Evolutionary conservation across 2,329 filamentous ascomycete genomes (phyloP), one percentile per base, ranked within the genome.

Genomic region (Botrytis byssoidea): DNA sequence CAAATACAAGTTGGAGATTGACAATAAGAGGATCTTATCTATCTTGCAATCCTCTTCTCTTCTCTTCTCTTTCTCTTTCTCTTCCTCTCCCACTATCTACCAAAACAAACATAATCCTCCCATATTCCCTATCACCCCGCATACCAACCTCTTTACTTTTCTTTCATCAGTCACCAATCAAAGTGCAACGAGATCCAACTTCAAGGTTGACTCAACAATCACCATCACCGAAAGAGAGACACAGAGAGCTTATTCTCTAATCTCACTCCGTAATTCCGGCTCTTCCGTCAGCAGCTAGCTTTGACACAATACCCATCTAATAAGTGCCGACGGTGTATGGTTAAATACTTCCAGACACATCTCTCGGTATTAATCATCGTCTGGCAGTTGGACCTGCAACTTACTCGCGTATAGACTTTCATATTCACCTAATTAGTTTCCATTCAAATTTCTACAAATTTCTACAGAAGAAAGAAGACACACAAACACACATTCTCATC

Each of bases 81-180:
- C n/a, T 3, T 35, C 35, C 18, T 51, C 40, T 37, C 14, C 22
- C 35, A n/a, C 22, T 16, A 40, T 42, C 29, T 42, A 35, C 63
- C 25, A 44, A 64, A 64, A 44, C 61, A 64, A 66, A 18, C 32
- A 55, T 8, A 48, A 40, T 40, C 35, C 46, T 40, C 51, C 65
- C 64, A 18, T 51, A 5, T 46, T 48, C 16, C 42, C 44, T 20
- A 32, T 29, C 64, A 51, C 46, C 32, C 65, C 46, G 46, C 65
- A 67, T 40, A 67, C 65, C 65, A 67, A 55, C 65, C 65, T 55
- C 46, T 55, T 67, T 4, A 16, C 51, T 67, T 67, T 67, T 37
- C 65, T 67, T 67, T 67, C 46, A 67, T 67, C 65, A 22, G 16
- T n/a, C 46, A 40, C 46, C 65, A 67, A 68, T 40, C 22, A 68